Evolutionary conservation across 345 rosid genomes (phyloP).

Genomic region (Nasturtium officinale): DNA sequence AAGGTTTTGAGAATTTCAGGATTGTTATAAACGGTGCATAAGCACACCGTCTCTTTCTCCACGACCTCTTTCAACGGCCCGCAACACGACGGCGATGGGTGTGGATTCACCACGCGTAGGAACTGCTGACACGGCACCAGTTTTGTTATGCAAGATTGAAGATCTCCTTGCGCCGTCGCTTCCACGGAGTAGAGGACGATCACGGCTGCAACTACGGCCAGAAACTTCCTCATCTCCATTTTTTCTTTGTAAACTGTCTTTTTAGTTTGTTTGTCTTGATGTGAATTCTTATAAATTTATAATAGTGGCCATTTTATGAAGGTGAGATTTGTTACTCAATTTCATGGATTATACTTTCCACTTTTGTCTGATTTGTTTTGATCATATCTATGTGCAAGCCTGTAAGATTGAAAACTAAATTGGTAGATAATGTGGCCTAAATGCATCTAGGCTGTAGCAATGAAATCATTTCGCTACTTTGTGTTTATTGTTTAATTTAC

Average conservation of each 20-base stretch:
- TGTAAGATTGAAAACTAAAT: background rate
- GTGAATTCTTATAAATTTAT: slow-evolving; percentile 6
- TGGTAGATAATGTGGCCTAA: background rate
- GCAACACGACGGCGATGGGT: slow-evolving; percentile 59
- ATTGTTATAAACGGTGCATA: slow-evolving; percentile 48
- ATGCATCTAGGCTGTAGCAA: background rate
- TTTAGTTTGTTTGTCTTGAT: background rate
- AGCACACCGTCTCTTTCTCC: slow-evolving; percentile 43
- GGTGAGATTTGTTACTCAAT: slow-evolving; percentile 19
- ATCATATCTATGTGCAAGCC: background rate
- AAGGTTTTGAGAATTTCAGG: slow-evolving; percentile 38
- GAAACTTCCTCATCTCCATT: slow-evolving; percentile 16
- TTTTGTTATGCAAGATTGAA: slow-evolving; percentile 43
- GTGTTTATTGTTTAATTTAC: background rate
- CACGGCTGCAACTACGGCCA: background rate
- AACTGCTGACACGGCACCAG: slow-evolving; percentile 54
- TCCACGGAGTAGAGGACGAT: slow-evolving; percentile 15
- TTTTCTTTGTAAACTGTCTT: background rate
- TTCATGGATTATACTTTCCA: slow-evolving; percentile 4
- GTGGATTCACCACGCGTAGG: slow-evolving; percentile 29
- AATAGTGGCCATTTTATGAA: background rate
- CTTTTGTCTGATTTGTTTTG: slow-evolving; percentile 1
- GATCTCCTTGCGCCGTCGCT: slow-evolving; percentile 17
- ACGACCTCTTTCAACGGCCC: slow-evolving; percentile 49
- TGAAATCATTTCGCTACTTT: background rate